Base-by-base conservation (phyloP, 371 early-diverging fungal genomes). In the Mortierella sp. region DNA sequence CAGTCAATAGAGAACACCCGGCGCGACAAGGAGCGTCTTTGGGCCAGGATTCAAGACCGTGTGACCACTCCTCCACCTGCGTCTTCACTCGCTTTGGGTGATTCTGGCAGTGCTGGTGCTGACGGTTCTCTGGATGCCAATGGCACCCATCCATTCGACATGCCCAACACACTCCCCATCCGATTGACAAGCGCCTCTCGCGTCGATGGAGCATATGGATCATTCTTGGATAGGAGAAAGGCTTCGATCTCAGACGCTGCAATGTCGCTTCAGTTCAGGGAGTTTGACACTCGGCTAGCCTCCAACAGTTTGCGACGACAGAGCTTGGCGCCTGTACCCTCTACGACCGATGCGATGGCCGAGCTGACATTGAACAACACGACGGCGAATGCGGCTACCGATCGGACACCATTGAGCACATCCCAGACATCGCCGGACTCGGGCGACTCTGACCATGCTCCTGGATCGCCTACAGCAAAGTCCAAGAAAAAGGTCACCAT, bases 401-500 rank as follows among this genome's bases (percentile, higher is more conserved):
- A 72, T 4, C 69, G 72, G 48, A 31, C 75, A 0, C 39, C 66
- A 5, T 24, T 72, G 47, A 73, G 66, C 22, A 26, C 70, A 13
- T 50, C 70, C 16, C 52, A 76, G 16, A 26, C 26, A 11, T 73
- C 77, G 5, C 55, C 13, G 7, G 70, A 48, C 6, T 76, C 68
- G 11, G 41, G 52, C 9, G 37, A 41, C 9, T 73, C 68, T 16
- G 58, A 29, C 24, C 22, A 61, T 13, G 10, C 37, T 31, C 22
- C 66, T 45, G 43, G 22, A 40, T 61, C 73, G 9, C 73, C 77
- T 1, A 50, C 73, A n/a, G 50, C 41, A 52, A 76, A 76, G 26
- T 76, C 80, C 16, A 80, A 80, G 52, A 80, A 80, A 67, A 76
- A 70, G 53, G 80, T 80, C 29, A 80, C 80, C 1, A 80, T 80